Evolutionary conservation across 495 filamentous ascomycete species (phyloP).

Genomic region (Venustampulla echinocandica): DNA sequence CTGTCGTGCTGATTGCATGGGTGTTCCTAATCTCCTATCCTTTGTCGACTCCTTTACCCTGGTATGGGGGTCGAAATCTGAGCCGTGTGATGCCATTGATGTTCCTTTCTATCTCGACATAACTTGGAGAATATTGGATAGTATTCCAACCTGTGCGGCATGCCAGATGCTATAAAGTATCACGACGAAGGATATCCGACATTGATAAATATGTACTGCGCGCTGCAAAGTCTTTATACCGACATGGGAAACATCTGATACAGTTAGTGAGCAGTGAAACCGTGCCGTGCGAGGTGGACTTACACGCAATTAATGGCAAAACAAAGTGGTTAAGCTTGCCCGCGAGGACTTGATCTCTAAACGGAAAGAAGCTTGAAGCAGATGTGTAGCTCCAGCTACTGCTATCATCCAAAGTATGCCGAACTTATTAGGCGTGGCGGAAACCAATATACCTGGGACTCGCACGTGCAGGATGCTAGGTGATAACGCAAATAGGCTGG

Average conservation of each 20-base stretch:
- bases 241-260: slow-evolving; percentile 5
- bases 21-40: slow-evolving; percentile 15
- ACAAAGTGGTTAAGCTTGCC: slow-evolving; percentile 5
- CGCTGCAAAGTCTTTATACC: slow-evolving; percentile 3
- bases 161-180: slow-evolving; percentile 15
- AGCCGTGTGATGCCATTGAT: slow-evolving; percentile 26
- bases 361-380: slow-evolving; percentile 8
- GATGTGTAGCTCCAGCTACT: slow-evolving; percentile 1
- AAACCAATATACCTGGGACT: slow-evolving; percentile 9
- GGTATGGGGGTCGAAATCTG: slow-evolving; percentile 23
- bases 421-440: slow-evolving; percentile 10
- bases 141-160: slow-evolving; percentile 5
- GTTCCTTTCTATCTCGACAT: neutral
- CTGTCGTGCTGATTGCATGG: slow-evolving; percentile 3
- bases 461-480: slow-evolving; percentile 10
- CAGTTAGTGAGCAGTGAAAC: slow-evolving; percentile 2
- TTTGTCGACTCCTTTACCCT: slow-evolving; percentile 19
- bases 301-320: slow-evolving; percentile 10
- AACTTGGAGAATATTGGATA: neutral
- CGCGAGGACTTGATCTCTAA: slow-evolving; percentile 20
- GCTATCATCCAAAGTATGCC: slow-evolving; percentile 8
- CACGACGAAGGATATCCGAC: slow-evolving; percentile 10
- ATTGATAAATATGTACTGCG: slow-evolving; percentile 12
- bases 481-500: slow-evolving; percentile 4
- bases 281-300: neutral